A percentile compares a stretch with the other conserved stretches of the same genome.
phyloP scores from a whole-genome alignment of 83 land plant genomes.

The Picea abies region DNA sequence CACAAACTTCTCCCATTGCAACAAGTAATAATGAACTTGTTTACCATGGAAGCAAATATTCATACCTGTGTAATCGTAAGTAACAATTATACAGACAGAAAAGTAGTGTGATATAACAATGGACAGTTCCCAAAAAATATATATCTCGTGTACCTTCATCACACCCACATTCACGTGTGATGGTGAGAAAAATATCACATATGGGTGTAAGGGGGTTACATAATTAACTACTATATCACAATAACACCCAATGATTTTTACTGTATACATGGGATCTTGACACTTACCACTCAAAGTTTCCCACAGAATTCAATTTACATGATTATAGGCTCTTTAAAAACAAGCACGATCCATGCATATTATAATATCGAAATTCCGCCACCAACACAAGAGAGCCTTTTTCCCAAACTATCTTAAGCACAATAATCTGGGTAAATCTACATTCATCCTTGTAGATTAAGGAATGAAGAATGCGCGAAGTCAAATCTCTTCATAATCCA shows the following conservation, averaged over 20 bases:
- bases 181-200: neutral
- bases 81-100: neutral
- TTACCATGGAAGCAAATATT: neutral
- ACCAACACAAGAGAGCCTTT: too few relatives aligned
- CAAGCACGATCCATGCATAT: neutral
- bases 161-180: neutral
- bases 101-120: neutral
- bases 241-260: neutral
- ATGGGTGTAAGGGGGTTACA: neutral
- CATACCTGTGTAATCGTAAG: neutral
- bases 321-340: neutral
- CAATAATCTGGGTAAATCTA: neutral
- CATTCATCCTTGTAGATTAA: neutral
- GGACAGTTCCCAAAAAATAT: neutral
- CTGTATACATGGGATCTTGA: neutral
- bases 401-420: neutral
- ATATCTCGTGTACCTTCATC: too few relatives aligned
- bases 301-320: constrained; percentile 1
- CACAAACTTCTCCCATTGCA: neutral
- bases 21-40: neutral
- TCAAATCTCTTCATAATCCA: neutral
- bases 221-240: neutral
- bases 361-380: neutral
- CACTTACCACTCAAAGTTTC: neutral
- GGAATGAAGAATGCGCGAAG: too few relatives aligned